Evolutionary conservation across 1,284 basidiomycete genomes (phyloP), one percentile per base, ranked within the genome.

Genomic region (Ceratobasidium sp.): DNA sequence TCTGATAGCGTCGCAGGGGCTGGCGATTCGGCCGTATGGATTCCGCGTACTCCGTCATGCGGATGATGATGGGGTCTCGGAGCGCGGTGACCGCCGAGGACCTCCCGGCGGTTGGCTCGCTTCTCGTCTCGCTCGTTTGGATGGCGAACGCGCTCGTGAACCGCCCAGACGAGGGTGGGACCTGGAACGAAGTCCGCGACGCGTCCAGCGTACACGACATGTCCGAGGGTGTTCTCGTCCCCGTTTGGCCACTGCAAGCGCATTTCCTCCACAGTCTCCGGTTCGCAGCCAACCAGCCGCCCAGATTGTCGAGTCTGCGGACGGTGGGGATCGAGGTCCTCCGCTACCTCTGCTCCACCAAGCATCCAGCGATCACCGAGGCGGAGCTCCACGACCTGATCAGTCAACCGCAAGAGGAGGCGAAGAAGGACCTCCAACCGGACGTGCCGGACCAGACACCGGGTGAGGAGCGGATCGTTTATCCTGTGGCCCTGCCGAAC

Each of bases 111-210:
- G 12, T 14, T 3, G 14, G 18, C 2, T 18, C 73, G 3, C 46
- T 66, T 3, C 33, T 66, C 14, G 20, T 66, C 30, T 44, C 50
- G 27, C 35, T 75, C 35, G 23, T 50, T 4, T 74, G 60, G 46
- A 74, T 74, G 70, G 18, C 44, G 23, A 71, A 74, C n/a, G 57
- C 46, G 23, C 46, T 62, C 23, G 46, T 62, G 3, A 71, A 59
- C 54, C 55, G 69, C 5, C 55, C 69, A 2, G 69, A 71, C 41
- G 35, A 44, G 2, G 55, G 55, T 3, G 38, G 41, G 16, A 59
- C 54, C n/a, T 71, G 55, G 55, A 44, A 71, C 14, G 33, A 71
- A 27, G 35, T 71, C 3, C 69, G 57, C n/a, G 69, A 71, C 38
- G 69, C 55, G 1, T 33, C 54, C 20, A 38, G 69, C 38, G 69